Evolutionary conservation across 1,284 basidiomycete genomes (phyloP), one percentile per base, ranked within the genome.

Genomic region (Chalciporus piperatoides): DNA sequence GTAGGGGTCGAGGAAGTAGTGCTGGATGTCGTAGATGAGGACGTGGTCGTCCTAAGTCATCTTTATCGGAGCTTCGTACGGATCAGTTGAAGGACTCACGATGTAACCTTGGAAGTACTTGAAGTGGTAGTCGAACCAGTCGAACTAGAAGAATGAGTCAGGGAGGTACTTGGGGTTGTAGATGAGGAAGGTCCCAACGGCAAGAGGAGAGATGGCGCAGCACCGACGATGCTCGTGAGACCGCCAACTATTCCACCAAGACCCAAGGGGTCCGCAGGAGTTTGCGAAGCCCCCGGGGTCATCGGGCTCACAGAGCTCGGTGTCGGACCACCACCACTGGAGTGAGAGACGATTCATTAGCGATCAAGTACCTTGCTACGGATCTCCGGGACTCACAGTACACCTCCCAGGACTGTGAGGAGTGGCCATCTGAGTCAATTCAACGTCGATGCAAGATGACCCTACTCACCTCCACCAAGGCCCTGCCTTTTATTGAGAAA

Each of bases 401-500:
- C 2, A 41, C 40, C 11, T 39, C 46, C 51, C 1, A 65, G n/a
- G 46, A 36, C 62, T 68, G 15, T 4, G 37, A 3, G 9, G 17
- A 15, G 30, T 12, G 32, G 23, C 49, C 11, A 47, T 38, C 36
- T 14, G 6, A 19, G n/a, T 12, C 23, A 15, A 10, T 30, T 33
- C 17, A 8, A 30, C 24, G 36, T 14, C 11, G 23, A 43, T 21
- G 35, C 6, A 3, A 48, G 11, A 19, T n/a, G 21, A 23, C 3
- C 5, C 2, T 23, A 54, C 68, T 59, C 49, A 67, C 69, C 56
- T 48, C 56, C 59, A 12, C 49, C 15, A 49, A 70, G 59, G 56
- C 55, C 64, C 62, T 65, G 68, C 59, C 65, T 67, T 54, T 57
- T 65, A 42, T 17, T 43, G 37, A 54, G 47, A 46, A 62, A 37